Evolutionary conservation across 1,284 basidiomycete genomes (phyloP).

Genomic region (Boletus albobrunnescens): DNA sequence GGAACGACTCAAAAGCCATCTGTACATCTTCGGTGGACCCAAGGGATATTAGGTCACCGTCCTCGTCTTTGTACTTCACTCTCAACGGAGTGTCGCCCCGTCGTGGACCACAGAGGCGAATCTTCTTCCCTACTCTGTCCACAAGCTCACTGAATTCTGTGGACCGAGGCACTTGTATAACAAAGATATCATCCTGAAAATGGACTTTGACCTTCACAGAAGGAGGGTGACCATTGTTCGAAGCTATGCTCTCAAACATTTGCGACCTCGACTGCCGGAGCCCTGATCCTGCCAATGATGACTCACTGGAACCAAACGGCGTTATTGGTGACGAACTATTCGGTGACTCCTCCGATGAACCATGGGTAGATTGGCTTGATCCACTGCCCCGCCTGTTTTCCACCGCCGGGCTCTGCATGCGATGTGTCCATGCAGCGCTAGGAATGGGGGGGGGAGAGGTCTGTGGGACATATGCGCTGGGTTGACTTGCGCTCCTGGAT

Average conservation of each 20-base stretch:
- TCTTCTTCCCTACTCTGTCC: slow-evolving; percentile 89
- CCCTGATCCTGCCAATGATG: slow-evolving; percentile 55
- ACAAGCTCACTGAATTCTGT: slow-evolving; percentile 81
- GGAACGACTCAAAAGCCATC: slow-evolving; percentile 81
- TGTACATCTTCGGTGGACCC: slow-evolving; percentile 87
- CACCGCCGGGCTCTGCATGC: slow-evolving; percentile 44
- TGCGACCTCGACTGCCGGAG: slow-evolving; percentile 54
- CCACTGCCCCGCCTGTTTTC: slow-evolving; percentile 70
- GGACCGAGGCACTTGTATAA: slow-evolving; percentile 79
- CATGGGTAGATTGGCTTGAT: slow-evolving; percentile 70
- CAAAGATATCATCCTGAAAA: slow-evolving; percentile 87
- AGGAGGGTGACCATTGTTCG: slow-evolving; percentile 27
- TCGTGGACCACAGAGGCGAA: slow-evolving; percentile 78
- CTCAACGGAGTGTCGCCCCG: slow-evolving; percentile 73
- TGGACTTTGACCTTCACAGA: slow-evolving; percentile 85
- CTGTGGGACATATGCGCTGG: slow-evolving; percentile 60
- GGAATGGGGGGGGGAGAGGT: slow-evolving; percentile 58
- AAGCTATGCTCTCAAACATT: slow-evolving; percentile 42
- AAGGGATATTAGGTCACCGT: slow-evolving; percentile 83
- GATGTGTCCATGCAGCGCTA: slow-evolving; percentile 50
- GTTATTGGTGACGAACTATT: slow-evolving; percentile 79
- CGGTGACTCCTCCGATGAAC: slow-evolving; percentile 76
- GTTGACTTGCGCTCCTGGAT: slow-evolving; percentile 73
- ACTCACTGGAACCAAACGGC: slow-evolving; percentile 81
- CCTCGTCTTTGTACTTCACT: slow-evolving; percentile 87